Conservation (phyloP, 192 early-diverging fungal species). For the Chytriomyces hyalinus region DNA sequence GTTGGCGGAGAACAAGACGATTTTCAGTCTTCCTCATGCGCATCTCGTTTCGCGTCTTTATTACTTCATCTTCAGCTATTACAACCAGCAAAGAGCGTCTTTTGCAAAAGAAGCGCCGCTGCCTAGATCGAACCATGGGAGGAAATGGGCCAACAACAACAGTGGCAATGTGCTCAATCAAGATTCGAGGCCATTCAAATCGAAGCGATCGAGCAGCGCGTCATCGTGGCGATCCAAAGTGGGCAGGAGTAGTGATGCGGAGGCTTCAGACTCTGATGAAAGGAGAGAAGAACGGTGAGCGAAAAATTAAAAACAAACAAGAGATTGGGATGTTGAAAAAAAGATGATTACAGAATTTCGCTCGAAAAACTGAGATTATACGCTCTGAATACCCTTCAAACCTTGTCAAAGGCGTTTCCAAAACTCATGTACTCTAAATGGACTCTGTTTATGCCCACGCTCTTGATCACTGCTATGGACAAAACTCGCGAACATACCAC, state of each 20-base stretch:
- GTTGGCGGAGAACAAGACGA: constrained; percentile 43
- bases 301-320: background rate
- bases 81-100: no score
- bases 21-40: constrained; percentile 16
- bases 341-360: background rate
- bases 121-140: background rate
- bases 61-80: background rate
- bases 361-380: constrained; percentile 31
- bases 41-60: constrained; percentile 6
- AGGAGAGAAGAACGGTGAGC: background rate
- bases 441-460: constrained; percentile 45
- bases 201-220: background rate
- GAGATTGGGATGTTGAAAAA: background rate
- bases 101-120: constrained; percentile 4
- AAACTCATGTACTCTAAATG: constrained; percentile 51
- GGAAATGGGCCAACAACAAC: background rate
- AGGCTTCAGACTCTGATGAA: background rate
- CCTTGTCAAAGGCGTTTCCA: constrained; percentile 41
- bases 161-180: background rate
- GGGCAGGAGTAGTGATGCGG: background rate
- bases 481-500: background rate
- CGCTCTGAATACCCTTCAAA: constrained; percentile 41
- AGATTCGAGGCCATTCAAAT: no score
- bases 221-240: background rate
- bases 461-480: constrained; percentile 4